A percentile compares a stretch with the other conserved stretches of the same genome.
phyloP scores from a whole-genome alignment of 116 monocot species.

The Iris pallida region DNA sequence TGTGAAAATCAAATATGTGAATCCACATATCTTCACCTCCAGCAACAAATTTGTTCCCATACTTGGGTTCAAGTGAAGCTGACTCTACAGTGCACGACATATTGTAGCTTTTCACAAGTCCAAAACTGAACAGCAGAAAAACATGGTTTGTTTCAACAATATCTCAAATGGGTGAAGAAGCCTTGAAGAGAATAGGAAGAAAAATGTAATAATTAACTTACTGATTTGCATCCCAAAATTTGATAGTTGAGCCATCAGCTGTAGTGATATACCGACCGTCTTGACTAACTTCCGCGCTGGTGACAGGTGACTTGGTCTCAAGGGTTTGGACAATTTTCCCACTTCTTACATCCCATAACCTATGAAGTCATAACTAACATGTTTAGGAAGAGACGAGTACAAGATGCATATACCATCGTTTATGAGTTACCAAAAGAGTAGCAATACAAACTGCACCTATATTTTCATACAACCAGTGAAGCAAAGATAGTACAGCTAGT shows the following conservation, averaged over 20 bases:
- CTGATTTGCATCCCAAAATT: conserved; percentile 99
- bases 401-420: no score
- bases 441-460: no score
- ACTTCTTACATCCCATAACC: conserved; percentile 90
- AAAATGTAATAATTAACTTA: conserved; percentile 19
- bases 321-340: conserved; percentile 75
- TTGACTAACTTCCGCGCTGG: conserved; percentile 87
- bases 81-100: conserved; percentile 88
- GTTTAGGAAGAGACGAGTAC: neutral
- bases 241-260: conserved; percentile 83
- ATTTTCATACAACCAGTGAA: no score
- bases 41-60: conserved; percentile 70
- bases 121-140: conserved; percentile 46
- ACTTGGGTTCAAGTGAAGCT: conserved; percentile 77
- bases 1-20: conserved; percentile 69
- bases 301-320: conserved; percentile 78
- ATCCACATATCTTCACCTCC: conserved; percentile 98
- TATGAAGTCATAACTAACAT: conserved; percentile 13
- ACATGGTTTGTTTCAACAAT: neutral
- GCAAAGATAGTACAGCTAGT: no score
- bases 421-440: no score
- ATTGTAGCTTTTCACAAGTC: conserved; percentile 71
- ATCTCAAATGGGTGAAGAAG: no score
- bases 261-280: conserved; percentile 95
- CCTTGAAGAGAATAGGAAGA: neutral